Base-by-base conservation (phyloP, 2,329 filamentous ascomycete species). In the Aspergillus latus region DNA sequence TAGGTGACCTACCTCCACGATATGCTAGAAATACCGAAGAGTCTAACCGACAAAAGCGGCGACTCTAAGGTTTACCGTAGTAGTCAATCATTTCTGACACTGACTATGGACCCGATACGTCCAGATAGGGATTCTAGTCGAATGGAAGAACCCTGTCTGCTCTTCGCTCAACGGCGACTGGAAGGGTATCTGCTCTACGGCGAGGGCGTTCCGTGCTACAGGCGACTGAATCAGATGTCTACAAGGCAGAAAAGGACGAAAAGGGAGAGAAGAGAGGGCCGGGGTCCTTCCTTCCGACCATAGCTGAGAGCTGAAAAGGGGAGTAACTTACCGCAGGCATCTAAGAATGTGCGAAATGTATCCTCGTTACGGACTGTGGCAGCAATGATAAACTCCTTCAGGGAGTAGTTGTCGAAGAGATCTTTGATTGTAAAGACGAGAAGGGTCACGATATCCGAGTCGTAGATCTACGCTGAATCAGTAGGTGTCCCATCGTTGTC, bases 321-420 rank as follows among this genome's bases (percentile, higher is more conserved):
- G 43, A 15, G 34, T 11, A 11, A 68, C 84, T 67, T 72, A 87
- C 85, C 72, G 70, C 84, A 87, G 54, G 79, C 80, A 55, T 79
- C 72, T 62, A 79, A 67, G 65, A 88, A 87, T 28, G 77, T 73
- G 62, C 81, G 76, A 68, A 87, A 86, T 0, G 85, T 88, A 51
- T 84, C 74, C 54, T 80, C 75, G 57, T 87, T 88, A 54, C 86
- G 80, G 52, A 88, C 77, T 0, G 84, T 84, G 11, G 83, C 81
- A 2, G 84, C 79, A 59, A 88, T 82, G 54, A 88, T 71, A 45
- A 86, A 81, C 44, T 80, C 66, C 46, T 83, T 68, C 30, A 76
- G 65, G 13, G 76, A 69, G 58, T 82, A 80, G 59, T 81, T 74
- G 39, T 82, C 76, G 63, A 86, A 83, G 37, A 87, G 78, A 59